These are phyloP conservation scores for Fraxinus dipetala DNA, from an alignment of 305 asterid species.

Conservation along the genomic window DNA sequence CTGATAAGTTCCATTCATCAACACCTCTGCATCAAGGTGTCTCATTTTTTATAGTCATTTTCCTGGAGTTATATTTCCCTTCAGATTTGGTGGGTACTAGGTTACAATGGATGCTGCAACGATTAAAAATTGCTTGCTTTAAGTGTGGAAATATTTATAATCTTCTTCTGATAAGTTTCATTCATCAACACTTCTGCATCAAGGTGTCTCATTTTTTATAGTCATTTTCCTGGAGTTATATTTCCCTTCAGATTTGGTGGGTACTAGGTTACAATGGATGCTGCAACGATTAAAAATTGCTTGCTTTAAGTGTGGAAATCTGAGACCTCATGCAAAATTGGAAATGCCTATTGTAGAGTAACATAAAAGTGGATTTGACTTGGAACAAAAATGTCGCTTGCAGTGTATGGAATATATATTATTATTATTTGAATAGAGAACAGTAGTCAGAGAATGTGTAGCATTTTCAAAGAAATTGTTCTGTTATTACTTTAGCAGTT, in stretches of 20 bases:
- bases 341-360: neutral
- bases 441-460: neutral
- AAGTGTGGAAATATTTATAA: neutral
- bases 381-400: neutral
- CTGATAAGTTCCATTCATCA: neutral
- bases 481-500: neutral
- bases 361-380: neutral
- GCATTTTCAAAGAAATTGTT: neutral
- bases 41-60: neutral
- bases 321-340: too few species aligned
- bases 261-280: conserved; percentile 1
- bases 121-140: neutral
- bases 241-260: neutral
- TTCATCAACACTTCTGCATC: neutral
- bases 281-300: neutral
- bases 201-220: neutral
- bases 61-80: neutral
- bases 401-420: neutral
- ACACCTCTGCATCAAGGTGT: neutral
- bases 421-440: neutral
- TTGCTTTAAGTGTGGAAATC: neutral
- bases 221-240: neutral
- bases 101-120: neutral
- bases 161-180: neutral
- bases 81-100: neutral